Base-by-base conservation (phyloP, 208 protist species). In the Leishmania martiniquensis region DNA sequence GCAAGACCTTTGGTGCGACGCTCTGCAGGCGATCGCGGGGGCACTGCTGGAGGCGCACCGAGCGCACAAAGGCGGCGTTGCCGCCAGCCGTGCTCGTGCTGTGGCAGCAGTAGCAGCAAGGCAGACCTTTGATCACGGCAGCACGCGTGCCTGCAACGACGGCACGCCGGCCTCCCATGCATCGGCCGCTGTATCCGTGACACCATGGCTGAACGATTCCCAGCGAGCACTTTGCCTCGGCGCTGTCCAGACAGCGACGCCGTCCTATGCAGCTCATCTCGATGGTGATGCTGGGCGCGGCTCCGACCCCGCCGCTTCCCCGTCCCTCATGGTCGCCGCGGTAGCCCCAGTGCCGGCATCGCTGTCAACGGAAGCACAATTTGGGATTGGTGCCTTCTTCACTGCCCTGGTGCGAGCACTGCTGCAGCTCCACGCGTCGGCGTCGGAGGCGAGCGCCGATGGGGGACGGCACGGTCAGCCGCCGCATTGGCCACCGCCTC, bases 381-480 rank as follows among this genome's bases (percentile, higher is more conserved):
- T 82, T 25, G 83, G 78, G 20, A 63, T 93, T 10, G 85, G 77
- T 34, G 59, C 62, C 12, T 73, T 93, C 55, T 88, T 93, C 72
- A 22, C 83, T 0, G 66, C 81, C 3, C 84, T 87, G 15, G 76
- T 85, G 34, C 86, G 85, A 12, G 75, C 78, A 49, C 25, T 82
- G 7, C 66, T 89, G n/a, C 70, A 84, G 32, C 69, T 86, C 10
- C 29, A 65, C 25, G 62, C 55, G 63, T 51, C 55, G 39, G 32
- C 15, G 62, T 17, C 76, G 47, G 63, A 12, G 22, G 44, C 51
- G 49, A 44, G 7, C 25, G 20, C 25, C 25, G 9, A 32, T 13
- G 22, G 44, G 6, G 65, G 7, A 5, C 47, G 20, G 25, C 15
- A 32, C 32, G 20, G 6, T 25, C 42, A 51, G 39, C 65, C 29